These are phyloP conservation scores for Parachaetomium inaequale DNA, from an alignment of 495 filamentous ascomycete species.

Conservation along the genomic window DNA sequence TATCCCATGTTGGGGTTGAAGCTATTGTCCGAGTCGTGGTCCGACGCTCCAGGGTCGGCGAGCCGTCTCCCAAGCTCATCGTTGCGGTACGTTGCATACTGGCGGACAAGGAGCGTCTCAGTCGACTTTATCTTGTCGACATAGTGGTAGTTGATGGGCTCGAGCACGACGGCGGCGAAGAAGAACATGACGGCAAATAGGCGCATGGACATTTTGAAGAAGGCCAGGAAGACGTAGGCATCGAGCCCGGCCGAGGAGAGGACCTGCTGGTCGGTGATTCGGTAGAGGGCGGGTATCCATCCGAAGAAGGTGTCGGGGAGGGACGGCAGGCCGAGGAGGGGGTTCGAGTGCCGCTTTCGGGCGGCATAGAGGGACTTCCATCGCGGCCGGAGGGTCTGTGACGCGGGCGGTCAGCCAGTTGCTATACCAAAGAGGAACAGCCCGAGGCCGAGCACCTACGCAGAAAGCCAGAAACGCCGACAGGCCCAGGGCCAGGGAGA, in stretches of 20 bases:
- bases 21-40: constrained; percentile 34
- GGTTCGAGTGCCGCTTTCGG: constrained; percentile 65
- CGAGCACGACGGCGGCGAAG: constrained; percentile 73
- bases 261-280: constrained; percentile 83
- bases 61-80: not conserved
- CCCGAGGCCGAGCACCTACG: constrained; percentile 31
- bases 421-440: not conserved
- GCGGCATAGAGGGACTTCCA: constrained; percentile 94
- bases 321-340: constrained; percentile 70
- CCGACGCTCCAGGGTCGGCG: not conserved
- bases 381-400: constrained; percentile 72
- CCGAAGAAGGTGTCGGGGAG: constrained; percentile 86
- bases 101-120: constrained; percentile 11
- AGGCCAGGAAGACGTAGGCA: constrained; percentile 90
- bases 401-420: not conserved
- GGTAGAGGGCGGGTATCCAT: constrained; percentile 90
- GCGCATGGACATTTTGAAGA: constrained; percentile 90
- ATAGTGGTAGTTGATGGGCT: constrained; percentile 76
- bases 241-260: constrained; percentile 89
- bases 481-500: constrained; percentile 49
- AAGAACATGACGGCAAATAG: constrained; percentile 75
- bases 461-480: constrained; percentile 53
- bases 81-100: constrained; percentile 15
- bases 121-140: constrained; percentile 13
- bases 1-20: constrained; percentile 48